phyloP scores from a whole-genome alignment of 495 filamentous ascomycete genomes.

The Hypoxylon perforatum region DNA sequence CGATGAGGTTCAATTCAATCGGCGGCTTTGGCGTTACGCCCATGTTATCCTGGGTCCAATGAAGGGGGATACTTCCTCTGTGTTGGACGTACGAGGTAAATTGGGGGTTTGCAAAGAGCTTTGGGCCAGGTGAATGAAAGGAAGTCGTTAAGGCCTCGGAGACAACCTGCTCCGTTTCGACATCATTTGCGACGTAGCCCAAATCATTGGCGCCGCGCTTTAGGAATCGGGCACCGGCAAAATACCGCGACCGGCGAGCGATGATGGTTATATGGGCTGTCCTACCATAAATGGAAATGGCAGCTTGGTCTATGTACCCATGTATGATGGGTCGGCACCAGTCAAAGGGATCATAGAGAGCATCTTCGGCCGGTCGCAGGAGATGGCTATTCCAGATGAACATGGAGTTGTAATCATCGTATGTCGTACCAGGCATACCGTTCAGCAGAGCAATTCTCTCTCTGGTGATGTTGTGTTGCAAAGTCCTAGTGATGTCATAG shows the following conservation, averaged over 20 bases:
- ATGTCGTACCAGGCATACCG: slow-evolving; percentile 66
- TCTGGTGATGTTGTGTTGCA: slow-evolving; percentile 91
- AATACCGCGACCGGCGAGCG: slow-evolving; percentile 89
- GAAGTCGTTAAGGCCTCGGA: slow-evolving; percentile 93
- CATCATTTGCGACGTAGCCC: slow-evolving; percentile 97
- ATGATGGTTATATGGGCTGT: slow-evolving; percentile 92
- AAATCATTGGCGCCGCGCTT: slow-evolving; percentile 96
- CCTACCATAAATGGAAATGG: slow-evolving; percentile 84
- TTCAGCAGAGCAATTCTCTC: slow-evolving; percentile 76
- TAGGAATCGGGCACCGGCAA: slow-evolving; percentile 92
- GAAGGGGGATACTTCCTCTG: slow-evolving; percentile 93
- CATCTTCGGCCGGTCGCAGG: slow-evolving; percentile 75
- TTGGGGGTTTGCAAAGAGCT: slow-evolving; percentile 85
- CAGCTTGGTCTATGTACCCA: slow-evolving; percentile 93
- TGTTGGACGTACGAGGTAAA: slow-evolving; percentile 98
- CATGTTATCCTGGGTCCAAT: slow-evolving; percentile 97
- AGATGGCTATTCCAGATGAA: slow-evolving; percentile 98
- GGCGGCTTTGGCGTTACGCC: slow-evolving; percentile 95
- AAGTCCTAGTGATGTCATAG: slow-evolving; percentile 91
- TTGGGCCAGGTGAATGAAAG: slow-evolving; percentile 90
- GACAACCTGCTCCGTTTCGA: slow-evolving; percentile 99
- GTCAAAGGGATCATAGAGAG: slow-evolving; percentile 83
- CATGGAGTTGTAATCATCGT: slow-evolving; percentile 87
- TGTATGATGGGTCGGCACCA: slow-evolving; percentile 98
- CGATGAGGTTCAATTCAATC: slow-evolving; percentile 91